Base-by-base conservation (phyloP, 768 basidiomycete genomes). In the Boletus coccyginus region DNA sequence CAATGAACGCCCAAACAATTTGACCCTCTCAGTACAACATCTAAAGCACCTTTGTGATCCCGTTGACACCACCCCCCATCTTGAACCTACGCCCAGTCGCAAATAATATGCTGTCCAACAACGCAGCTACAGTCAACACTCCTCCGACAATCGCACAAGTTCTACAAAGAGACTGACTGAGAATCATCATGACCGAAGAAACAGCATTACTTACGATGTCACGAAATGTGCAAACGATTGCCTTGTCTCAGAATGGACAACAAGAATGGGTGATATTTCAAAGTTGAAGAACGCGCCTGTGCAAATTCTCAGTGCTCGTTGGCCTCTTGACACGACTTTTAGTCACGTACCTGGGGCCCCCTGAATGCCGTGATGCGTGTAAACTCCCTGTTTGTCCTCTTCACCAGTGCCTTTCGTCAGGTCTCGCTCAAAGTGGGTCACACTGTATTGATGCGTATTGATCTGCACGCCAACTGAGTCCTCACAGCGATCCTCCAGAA, bases 181-280 rank as follows among this genome's bases (percentile, higher is more conserved):
- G 13, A 50, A 13, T 56, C 32, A 38, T 16, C 8, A 19, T 16
- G 21, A 17, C 36, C 32, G 33, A 41, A 41, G 12, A 55, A 32
- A 35, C 7, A 47, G 10, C n/a, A 53, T 21, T 16, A 81, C 94
- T 67, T 67, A 95, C 91, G 95, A 98, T 43, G 97, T 98, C 29
- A 98, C 75, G 80, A 98, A 98, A 75, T 99, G 97, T 3, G 97
- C 96, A 71, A 98, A 96, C 1, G 92, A 92, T 72, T 98, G 95
- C 53, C 94, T 82, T 35, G 83, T 87, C 69, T 98, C 96, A 12
- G 83, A 81, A 70, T 98, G 94, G 24, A 94, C 87, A 49, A 99
- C 89, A 47, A 92, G 87, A 66, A 99, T 94, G 13, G 95, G 96
- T 17, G 94, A 97, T 67, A 98, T 97, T 70, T 98, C 95, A 71